These are phyloP conservation scores for Cornus kousa DNA, from an alignment of 148 eudicot genomes.

Conservation along the genomic window DNA sequence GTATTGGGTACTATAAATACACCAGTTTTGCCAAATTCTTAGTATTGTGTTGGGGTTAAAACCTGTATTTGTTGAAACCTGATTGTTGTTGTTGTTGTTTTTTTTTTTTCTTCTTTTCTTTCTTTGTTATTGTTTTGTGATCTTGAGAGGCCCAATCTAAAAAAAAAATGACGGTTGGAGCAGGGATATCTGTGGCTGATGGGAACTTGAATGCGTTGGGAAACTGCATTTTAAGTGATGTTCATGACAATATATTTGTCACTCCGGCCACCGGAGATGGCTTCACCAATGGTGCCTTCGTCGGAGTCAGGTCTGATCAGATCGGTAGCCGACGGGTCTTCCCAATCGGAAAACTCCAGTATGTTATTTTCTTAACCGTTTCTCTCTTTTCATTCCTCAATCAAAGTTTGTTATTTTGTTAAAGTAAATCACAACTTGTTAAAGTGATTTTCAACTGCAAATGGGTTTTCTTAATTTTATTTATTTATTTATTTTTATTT, in stretches of 20 bases:
- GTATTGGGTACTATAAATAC: not conserved
- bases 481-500: too few relatives aligned
- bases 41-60: not conserved
- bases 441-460: too few relatives aligned
- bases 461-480: too few relatives aligned
- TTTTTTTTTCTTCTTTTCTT: not conserved
- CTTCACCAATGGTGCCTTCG: conserved; percentile 48
- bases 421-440: too few relatives aligned
- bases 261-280: conserved; percentile 50
- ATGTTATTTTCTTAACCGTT: not conserved
- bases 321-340: conserved; percentile 66
- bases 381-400: too few relatives aligned
- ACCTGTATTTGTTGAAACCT: not conserved
- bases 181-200: conserved; percentile 49
- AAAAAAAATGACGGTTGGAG: conserved; percentile 63
- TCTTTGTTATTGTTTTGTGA: not conserved
- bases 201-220: conserved; percentile 57
- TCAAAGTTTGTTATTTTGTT: too few relatives aligned
- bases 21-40: not conserved
- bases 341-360: conserved; percentile 77
- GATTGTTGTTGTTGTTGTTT: too few relatives aligned
- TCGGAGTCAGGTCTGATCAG: conserved; percentile 69
- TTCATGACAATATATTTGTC: conserved; percentile 44
- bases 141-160: not conserved
- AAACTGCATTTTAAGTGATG: conserved; percentile 45